Evolutionary conservation across 148 eudicot species (phyloP).

Genomic region (Selenicereus undatus): DNA sequence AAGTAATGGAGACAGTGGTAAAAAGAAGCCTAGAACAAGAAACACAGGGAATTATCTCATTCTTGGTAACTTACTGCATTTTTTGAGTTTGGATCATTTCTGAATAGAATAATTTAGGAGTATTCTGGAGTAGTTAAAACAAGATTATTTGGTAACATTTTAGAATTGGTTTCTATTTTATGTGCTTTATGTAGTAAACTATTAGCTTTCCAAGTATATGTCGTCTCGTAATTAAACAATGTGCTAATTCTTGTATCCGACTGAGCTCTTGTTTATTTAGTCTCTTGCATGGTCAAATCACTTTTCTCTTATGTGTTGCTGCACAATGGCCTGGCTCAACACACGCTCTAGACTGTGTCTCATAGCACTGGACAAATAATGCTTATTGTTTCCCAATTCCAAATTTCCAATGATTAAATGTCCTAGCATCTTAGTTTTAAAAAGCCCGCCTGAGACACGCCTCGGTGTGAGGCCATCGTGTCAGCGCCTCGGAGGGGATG

Average conservation of each 20-base stretch:
- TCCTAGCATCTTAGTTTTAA: too few species aligned
- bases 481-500: too few species aligned
- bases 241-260: neutral
- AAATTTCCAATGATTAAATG: too few species aligned
- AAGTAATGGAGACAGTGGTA: conserved; percentile 7
- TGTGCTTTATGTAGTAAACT: neutral
- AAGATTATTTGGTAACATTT: neutral
- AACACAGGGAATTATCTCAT: neutral
- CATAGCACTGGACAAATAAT: neutral
- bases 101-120: neutral
- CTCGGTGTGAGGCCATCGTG: too few species aligned
- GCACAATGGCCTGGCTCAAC: neutral
- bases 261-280: neutral
- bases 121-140: neutral
- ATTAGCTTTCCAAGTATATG: neutral
- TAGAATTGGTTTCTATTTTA: neutral
- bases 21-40: neutral
- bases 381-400: neutral
- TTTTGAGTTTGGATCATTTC: neutral
- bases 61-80: neutral
- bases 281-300: conserved; percentile 1
- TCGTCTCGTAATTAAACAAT: neutral
- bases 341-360: neutral
- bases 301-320: neutral
- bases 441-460: too few species aligned